Evolutionary conservation across 129 eudicot genomes (phyloP), one percentile per base, ranked within the genome.

Genomic region (Saposhnikovia divaricata): DNA sequence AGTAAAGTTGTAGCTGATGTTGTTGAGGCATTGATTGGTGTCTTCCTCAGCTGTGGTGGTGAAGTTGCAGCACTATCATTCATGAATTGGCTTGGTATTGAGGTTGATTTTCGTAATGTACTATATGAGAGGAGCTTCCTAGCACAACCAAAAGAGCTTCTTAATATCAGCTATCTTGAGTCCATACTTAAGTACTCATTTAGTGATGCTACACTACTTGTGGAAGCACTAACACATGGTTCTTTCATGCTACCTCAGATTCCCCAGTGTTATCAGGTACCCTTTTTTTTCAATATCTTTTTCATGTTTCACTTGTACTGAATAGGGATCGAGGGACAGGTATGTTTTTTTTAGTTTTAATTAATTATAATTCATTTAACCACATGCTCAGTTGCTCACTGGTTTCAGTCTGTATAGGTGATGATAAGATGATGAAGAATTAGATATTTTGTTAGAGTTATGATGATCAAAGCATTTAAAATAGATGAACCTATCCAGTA

Each of bases 191-290:
- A 86, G 1, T 96, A 96, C 75, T 9, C 81, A 1, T 92, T 96
- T 76, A 46, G 16, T 13, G 99, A 96, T 70, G 82, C 87, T 66
- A 85, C 98, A 50, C 86, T 92, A 68, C 86, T 96, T 14, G 90
- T 96, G n/a, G 99, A 96, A 78, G 98, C 99, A 3, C 81, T 96
- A n/a, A 92, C 98, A 9, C 99, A 96, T 78, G 99, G 99, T 5
- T 96, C 99, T 4, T 96, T 84, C 81, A 89, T 89, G 97, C 80
- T 86, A 39, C 93, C 97, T 0, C 92, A 92, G 74, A 82, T 96
- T 79, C 97, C 99, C 7, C 80, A 81, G 81, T 88, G 99, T 84
- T 96, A 92, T 74, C 99, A 92, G 96, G 99, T 96, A 82, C 42
- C 42, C 34, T 14, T 31, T 3, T 72, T 71, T 71, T 71, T 71